Evolutionary conservation across 805 yeast species (phyloP), one percentile per base, ranked within the genome.

Genomic region (Brettanomyces anomalus): DNA sequence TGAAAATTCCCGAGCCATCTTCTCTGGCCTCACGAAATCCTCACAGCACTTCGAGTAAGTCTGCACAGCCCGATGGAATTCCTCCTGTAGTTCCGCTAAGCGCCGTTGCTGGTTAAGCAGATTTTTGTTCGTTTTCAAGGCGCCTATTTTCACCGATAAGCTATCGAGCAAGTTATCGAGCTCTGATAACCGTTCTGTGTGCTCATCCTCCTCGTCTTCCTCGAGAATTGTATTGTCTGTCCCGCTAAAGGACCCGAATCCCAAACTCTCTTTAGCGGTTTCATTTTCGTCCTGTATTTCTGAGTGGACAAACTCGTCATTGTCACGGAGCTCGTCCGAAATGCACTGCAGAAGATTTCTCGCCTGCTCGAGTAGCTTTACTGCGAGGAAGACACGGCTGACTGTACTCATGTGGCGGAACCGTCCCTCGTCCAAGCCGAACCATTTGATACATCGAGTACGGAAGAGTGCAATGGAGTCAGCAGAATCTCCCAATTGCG

Each of bases 91-190:
- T 13, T 24, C 36, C 4, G 33, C 18, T 21, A 54, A 33, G 11
- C 47, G 45, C 11, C 46, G 45, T 8, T 28, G 21, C 7, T 49
- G 45, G n/a, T 51, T 51, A 5, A 40, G 14, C 4, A 18, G 11
- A 26, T 37, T 35, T 5, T 43, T 40, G 31, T 51, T 48, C 26
- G 50, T 35, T 30, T 57, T 60, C 35, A 56, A 36, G 5, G 45
- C 39, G 36, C 49, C 49, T 24, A 56, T 38, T 33, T 53, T 52
- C 34, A 41, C 45, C 4, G 53, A 39, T 11, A 57, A 41, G 17
- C 28, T 42, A 10, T 53, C 58, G 30, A 55, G 47, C 15, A 44
- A 40, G 13, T 19, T 13, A 19, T 46, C 41, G 36, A 56, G 37
- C 4, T 43, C 42, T 8, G 40, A 41, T 19, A 49, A 44, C n/a